phyloP scores from a whole-genome alignment of 108 stramenopile genomes.

The Mayamaea pseudoterrestris region DNA sequence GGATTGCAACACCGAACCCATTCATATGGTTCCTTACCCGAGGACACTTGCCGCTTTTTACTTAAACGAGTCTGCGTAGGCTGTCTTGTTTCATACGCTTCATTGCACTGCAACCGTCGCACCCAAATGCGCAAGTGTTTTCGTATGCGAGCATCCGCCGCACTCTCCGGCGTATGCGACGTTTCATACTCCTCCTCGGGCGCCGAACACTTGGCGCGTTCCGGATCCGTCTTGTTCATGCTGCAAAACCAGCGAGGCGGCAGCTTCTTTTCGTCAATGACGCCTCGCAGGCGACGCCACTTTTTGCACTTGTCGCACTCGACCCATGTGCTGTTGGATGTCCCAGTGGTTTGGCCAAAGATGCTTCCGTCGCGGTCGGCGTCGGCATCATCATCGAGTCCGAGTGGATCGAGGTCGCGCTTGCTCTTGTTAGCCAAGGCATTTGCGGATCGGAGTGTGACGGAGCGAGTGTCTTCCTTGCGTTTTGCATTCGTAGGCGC shows the following conservation, averaged over 20 bases:
- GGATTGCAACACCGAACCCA: constrained; percentile 85
- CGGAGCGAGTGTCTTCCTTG: no score
- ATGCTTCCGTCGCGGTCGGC: constrained; percentile 63
- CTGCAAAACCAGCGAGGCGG: constrained; percentile 78
- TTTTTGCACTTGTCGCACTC: constrained; percentile 87
- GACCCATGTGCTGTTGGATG: constrained; percentile 78
- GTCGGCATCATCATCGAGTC: constrained; percentile 11
- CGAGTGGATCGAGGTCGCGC: constrained; percentile 15
- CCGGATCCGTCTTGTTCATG: constrained; percentile 86
- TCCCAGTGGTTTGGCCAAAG: constrained; percentile 73
- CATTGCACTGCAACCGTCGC: constrained; percentile 67
- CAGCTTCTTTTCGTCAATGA: constrained; percentile 76
- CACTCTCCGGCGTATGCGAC: constrained; percentile 60
- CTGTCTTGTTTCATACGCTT: constrained; percentile 65
- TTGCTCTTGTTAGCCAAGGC: constrained; percentile 8
- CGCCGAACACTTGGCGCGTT: constrained; percentile 70
- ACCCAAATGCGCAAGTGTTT: constrained; percentile 82
- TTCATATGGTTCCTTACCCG: constrained; percentile 78
- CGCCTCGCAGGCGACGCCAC: constrained; percentile 84
- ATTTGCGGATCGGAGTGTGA: constrained; percentile 6
- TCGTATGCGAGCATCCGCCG: constrained; percentile 68
- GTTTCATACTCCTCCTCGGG: constrained; percentile 84
- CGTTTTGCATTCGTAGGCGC: constrained; percentile 56
- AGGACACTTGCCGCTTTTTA: constrained; percentile 42
- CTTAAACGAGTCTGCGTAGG: constrained; percentile 47